phyloP scores from a whole-genome alignment of 2,329 filamentous ascomycete species.

The Aspergillus fijiensis region DNA sequence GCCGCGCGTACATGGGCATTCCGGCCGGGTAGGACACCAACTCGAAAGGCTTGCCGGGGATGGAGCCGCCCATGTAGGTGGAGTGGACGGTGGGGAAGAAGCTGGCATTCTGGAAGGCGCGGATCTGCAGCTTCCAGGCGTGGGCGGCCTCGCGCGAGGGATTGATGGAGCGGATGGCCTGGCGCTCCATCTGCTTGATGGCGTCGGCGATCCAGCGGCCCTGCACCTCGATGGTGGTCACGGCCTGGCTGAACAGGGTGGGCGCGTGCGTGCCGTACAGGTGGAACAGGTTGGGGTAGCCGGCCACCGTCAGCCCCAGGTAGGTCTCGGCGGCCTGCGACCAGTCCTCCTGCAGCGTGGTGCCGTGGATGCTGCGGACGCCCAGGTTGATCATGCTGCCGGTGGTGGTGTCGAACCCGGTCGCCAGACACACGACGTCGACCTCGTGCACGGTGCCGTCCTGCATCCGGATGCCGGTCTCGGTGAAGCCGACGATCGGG shows the following conservation, averaged over 20 bases:
- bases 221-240: slow-evolving; percentile 56
- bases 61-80: slow-evolving; percentile 58
- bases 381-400: slow-evolving; percentile 44
- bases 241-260: slow-evolving; percentile 57
- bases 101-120: slow-evolving; percentile 48
- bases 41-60: slow-evolving; percentile 56
- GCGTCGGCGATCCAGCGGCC: slow-evolving; percentile 56
- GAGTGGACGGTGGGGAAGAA: slow-evolving; percentile 52
- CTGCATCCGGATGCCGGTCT: slow-evolving; percentile 40
- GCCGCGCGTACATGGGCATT: slow-evolving; percentile 17
- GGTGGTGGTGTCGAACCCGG: slow-evolving; percentile 47
- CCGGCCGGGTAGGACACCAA: slow-evolving; percentile 46
- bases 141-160: slow-evolving; percentile 47
- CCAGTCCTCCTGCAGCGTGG: slow-evolving; percentile 39
- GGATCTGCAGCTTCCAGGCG: slow-evolving; percentile 52
- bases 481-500: slow-evolving; percentile 10
- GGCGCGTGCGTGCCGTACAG: slow-evolving; percentile 58
- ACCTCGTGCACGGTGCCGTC: slow-evolving; percentile 41
- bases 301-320: slow-evolving; percentile 45
- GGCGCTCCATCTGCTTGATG: slow-evolving; percentile 50
- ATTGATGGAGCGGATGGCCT: slow-evolving; percentile 53
- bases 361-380: slow-evolving; percentile 35
- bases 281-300: slow-evolving; percentile 54
- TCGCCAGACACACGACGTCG: slow-evolving; percentile 47
- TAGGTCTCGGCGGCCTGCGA: slow-evolving; percentile 39